Evolutionary conservation across 2,329 filamentous ascomycete genomes (phyloP).

Genomic region (Colletotrichum neosansevieriae): DNA sequence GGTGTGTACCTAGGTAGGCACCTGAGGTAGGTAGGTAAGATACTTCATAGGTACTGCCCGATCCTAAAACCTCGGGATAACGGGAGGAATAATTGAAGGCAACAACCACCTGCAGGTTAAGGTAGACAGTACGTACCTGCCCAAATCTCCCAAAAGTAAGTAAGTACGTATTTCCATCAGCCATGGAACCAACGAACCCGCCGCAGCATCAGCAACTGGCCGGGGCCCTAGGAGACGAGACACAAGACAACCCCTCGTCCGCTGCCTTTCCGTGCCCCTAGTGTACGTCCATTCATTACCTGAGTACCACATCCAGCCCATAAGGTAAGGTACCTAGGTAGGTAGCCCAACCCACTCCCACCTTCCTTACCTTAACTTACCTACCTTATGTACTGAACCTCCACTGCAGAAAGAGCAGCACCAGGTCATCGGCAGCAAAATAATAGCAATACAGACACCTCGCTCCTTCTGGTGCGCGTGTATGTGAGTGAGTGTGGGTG

Average conservation of each 20-base stretch:
- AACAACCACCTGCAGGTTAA: too few relatives aligned
- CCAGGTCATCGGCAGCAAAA: not conserved
- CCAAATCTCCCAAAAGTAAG: not conserved
- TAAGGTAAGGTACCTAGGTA: too few relatives aligned
- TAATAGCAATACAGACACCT: constrained; percentile 6
- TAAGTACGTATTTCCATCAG: constrained; percentile 4
- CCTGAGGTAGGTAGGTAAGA: not conserved
- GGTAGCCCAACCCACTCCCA: not conserved
- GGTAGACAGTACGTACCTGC: not conserved
- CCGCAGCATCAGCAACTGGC: constrained; percentile 9
- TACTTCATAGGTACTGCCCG: too few relatives aligned
- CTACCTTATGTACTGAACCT: not conserved
- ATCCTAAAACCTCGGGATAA: too few relatives aligned
- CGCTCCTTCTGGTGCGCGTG: not conserved
- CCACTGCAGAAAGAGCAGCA: constrained; percentile 1
- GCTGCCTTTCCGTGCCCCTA: not conserved
- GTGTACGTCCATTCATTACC: too few relatives aligned
- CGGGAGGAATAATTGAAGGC: too few relatives aligned
- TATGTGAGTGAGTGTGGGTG: not conserved
- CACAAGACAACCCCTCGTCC: constrained; percentile 24
- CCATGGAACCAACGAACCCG: constrained; percentile 11
- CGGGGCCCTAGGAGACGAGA: constrained; percentile 23
- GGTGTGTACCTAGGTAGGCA: not conserved
- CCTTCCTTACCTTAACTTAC: not conserved
- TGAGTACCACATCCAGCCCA: too few relatives aligned